phyloP scores from a whole-genome alignment of 1,139 yeast species.

The Citeromyces hawaiiensis region DNA sequence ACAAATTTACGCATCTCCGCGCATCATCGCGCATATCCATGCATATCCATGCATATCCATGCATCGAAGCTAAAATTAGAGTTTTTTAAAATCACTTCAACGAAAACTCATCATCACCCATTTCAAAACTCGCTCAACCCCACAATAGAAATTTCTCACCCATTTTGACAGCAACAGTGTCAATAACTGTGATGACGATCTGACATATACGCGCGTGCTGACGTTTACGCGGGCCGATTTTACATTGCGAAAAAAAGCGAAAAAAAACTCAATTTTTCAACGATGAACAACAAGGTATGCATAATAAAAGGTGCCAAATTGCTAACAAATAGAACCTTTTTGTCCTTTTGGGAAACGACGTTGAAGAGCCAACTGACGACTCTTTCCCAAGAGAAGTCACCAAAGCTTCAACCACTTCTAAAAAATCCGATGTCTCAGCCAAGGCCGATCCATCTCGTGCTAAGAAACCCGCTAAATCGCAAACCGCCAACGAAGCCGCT shows the following conservation, averaged over 20 bases:
- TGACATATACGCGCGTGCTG: no score
- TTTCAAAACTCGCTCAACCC: no score
- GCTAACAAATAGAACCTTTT: slow-evolving; percentile 27
- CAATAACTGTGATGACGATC: background rate
- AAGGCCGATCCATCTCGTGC: slow-evolving; percentile 76
- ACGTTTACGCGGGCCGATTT: background rate
- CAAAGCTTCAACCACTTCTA: slow-evolving; percentile 73
- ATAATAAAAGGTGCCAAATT: background rate
- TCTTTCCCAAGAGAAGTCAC: slow-evolving; percentile 58
- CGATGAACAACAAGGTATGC: slow-evolving; percentile 1
- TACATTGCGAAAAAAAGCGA: slow-evolving; percentile 1
- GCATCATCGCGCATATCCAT: no score
- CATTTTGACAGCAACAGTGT: background rate
- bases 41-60: no score
- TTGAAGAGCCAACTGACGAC: slow-evolving; percentile 50
- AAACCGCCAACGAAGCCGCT: slow-evolving; percentile 81
- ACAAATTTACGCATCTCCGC: no score
- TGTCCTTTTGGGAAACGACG: slow-evolving; percentile 63
- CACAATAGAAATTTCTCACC: no score
- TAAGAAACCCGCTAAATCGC: slow-evolving; percentile 52
- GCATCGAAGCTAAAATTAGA: no score
- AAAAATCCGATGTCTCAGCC: slow-evolving; percentile 81
- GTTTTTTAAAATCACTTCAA: no score
- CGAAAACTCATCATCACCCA: no score
- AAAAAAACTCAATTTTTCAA: slow-evolving; percentile 2